Conservation (phyloP, 768 basidiomycete genomes). For the Amanita muscaria region DNA sequence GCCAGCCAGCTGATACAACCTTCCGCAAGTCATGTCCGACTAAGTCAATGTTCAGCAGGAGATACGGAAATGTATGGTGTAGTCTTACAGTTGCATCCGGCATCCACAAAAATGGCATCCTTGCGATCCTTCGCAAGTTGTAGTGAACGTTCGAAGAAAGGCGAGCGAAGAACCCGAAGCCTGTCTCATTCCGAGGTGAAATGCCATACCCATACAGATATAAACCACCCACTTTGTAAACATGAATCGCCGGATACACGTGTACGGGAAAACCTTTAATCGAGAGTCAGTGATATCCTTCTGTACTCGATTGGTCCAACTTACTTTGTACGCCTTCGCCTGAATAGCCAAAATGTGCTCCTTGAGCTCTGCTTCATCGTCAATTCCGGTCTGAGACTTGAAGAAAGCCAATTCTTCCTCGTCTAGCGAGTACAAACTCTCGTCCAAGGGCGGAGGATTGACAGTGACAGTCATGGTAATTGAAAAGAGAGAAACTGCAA, state of each 20-base stretch:
- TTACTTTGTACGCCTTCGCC: constrained; percentile 21
- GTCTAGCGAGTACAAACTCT: constrained; percentile 18
- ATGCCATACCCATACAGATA: not conserved
- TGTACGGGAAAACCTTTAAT: constrained; percentile 26
- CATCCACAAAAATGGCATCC: constrained; percentile 30
- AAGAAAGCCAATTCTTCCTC: constrained; percentile 26
- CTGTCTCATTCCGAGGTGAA: constrained; percentile 6
- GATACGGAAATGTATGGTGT: too few relatives aligned
- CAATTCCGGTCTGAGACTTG: constrained; percentile 26
- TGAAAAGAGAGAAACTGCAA: too few relatives aligned
- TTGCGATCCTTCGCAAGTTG: constrained; percentile 17
- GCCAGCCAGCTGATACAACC: constrained; percentile 32
- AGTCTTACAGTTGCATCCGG: constrained; percentile 40
- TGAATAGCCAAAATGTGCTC: constrained; percentile 32
- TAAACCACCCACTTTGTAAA: constrained; percentile 22
- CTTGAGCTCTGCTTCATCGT: constrained; percentile 28
- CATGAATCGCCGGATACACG: constrained; percentile 28
- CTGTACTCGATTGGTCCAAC: not conserved
- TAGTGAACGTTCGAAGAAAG: constrained; percentile 24
- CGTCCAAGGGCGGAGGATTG: constrained; percentile 13
- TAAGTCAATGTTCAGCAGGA: too few relatives aligned
- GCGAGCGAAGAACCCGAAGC: constrained; percentile 26
- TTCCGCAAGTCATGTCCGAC: constrained; percentile 34
- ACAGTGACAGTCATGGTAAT: not conserved
- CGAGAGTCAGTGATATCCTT: not conserved